A percentile compares a stretch with the other conserved stretches of the same genome.
Conservation (phyloP, 192 early-diverging fungal species). For the Rhizophlyctis rosea region DNA sequence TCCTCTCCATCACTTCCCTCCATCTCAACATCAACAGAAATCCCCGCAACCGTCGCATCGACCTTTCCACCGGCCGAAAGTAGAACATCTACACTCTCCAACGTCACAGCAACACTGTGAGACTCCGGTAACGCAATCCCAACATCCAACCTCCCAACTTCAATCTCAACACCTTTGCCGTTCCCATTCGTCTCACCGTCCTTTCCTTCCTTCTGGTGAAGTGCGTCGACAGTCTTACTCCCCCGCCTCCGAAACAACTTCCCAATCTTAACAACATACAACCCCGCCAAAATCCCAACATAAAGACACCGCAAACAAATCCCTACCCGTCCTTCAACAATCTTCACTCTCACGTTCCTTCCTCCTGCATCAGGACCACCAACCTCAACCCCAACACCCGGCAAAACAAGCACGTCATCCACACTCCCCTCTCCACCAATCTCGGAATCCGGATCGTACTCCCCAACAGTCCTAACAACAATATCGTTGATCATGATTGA, state of each 20-base stretch:
- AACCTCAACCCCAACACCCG: neutral
- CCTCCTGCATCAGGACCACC: too few relatives aligned
- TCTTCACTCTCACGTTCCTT: neutral
- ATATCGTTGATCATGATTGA: too few relatives aligned
- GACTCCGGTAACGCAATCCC: neutral
- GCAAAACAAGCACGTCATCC: neutral
- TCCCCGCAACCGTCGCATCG: neutral
- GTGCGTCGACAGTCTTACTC: neutral
- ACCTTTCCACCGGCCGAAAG: neutral
- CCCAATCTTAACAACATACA: conserved; percentile 16
- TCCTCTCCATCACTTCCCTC: neutral
- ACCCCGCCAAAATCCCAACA: conserved; percentile 11
- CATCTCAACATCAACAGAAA: neutral
- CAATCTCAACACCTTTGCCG: neutral
- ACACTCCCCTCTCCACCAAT: neutral
- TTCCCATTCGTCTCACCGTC: neutral
- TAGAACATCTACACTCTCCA: neutral
- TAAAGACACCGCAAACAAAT: conserved; percentile 14
- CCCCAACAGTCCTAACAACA: neutral
- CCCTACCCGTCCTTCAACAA: conserved; percentile 9
- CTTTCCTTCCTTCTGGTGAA: neutral
- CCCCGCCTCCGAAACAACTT: conserved; percentile 10
- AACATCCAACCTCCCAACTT: neutral
- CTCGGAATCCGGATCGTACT: neutral
- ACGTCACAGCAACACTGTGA: neutral